Base-by-base conservation (phyloP, 805 yeast species). In the Saturnispora silvae region DNA sequence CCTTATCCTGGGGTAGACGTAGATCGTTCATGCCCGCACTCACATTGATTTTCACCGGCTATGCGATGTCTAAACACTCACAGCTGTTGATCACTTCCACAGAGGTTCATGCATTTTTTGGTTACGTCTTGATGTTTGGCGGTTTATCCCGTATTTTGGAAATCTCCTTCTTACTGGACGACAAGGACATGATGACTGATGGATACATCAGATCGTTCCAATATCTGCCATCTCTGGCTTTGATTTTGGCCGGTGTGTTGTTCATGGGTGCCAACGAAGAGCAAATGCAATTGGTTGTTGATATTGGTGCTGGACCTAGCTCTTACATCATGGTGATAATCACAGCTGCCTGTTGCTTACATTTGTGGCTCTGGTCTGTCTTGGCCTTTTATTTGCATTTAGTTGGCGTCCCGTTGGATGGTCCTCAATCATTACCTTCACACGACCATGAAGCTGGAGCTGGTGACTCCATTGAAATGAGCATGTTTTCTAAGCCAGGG, bases 251-350 rank as follows among this genome's bases (percentile, higher is more conserved):
- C 1, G 97, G 97, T 1, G 56, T 81, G 6, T 52, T 83, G 44
- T 89, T 89, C 55, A 87, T 87, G 96, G 75, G 83, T 20, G 97
- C 97, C 17, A 87, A 71, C 44, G 96, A 87, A 54, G 95, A 89
- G 55, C 95, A 87, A 53, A 63, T 89, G 49, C 58, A 59, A 8
- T 61, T 84, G 41, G 84, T 87, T 2, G 60, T 75, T 37, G 76
- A 75, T 46, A 65, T 82, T 46, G 83, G 85, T 1, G 80, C 95
- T 4, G 95, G 83, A 57, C 92, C 82, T 49, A 75, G 89, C 34
- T 75, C 95, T 0, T 89, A 89, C 56, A 71, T 82, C 26, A 62
- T 89, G 59, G 70, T 79, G 4, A 65, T 81, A 4, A 58, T 76
- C 10, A 72, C 87, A 5, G 82, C 82, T 0, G 87, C 94, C 1